These are phyloP conservation scores for Psilocybe cubensis DNA, from an alignment of 768 basidiomycete genomes.

Conservation along the genomic window DNA sequence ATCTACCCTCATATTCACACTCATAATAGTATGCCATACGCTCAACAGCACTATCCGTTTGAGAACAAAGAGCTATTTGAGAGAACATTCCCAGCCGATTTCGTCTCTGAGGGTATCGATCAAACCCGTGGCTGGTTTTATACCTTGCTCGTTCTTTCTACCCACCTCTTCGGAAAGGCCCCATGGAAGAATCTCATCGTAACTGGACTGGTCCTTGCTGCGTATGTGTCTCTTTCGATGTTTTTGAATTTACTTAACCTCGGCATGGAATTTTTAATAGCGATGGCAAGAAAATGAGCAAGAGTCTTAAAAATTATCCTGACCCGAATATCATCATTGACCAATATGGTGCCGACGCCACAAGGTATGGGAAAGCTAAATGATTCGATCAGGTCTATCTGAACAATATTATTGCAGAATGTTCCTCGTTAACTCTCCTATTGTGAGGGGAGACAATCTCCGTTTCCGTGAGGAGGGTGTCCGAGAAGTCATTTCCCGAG, in stretches of 20 bases:
- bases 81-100: constrained; percentile 89
- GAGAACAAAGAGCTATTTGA: constrained; percentile 93
- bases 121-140: constrained; percentile 99
- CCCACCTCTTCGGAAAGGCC: constrained; percentile 89
- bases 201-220: constrained; percentile 93
- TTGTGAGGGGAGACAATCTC: constrained; percentile 96
- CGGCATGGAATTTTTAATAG: constrained; percentile 40
- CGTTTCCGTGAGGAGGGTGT: constrained; percentile 99
- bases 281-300: constrained; percentile 99
- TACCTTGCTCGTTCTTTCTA: constrained; percentile 94
- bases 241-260: background rate
- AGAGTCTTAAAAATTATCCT: constrained; percentile 95
- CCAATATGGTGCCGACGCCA: constrained; percentile 94
- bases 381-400: background rate
- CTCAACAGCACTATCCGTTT: constrained; percentile 96
- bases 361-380: constrained; percentile 55
- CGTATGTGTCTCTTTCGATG: constrained; percentile 52
- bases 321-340: constrained; percentile 92
- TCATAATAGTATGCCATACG: constrained; percentile 89
- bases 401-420: constrained; percentile 53
- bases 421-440: constrained; percentile 98
- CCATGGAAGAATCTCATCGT: constrained; percentile 99
- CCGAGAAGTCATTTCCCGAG: constrained; percentile 94
- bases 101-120: constrained; percentile 97
- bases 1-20: constrained; percentile 4